Evolutionary conservation across 805 yeast genomes (phyloP), one percentile per base, ranked within the genome.

Genomic region (Schwanniomyces vanrijiae): DNA sequence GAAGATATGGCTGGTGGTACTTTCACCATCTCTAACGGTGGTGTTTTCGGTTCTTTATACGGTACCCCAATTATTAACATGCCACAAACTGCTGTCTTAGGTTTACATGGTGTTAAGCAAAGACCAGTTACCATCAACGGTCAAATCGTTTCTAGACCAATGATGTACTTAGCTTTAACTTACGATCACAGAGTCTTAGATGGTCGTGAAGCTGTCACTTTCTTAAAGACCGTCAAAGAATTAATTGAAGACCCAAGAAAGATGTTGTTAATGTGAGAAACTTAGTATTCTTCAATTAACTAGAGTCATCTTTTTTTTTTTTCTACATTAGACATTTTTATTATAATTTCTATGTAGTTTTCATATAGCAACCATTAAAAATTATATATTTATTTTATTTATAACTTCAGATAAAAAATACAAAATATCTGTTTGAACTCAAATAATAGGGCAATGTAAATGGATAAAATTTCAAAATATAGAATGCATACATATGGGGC

Each of bases 1-100:
- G 99, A 94, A 78, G 99, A 94, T 72, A 92, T 94, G 98, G 82
- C 97, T 51, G 99, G 99, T 70, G 99, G 99, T 71, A 91, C 98
- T 50, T 91, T 94, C 80, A 94, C 99, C 64, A 94, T 94, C 62
- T 94, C 98, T 46, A 94, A 94, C 77, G 99, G 99, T 69, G 99
- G 99, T 72, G 97, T 94, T 48, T 94, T 94, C 64, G 99, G 99
- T 55, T 94, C 98, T 21, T 78, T 94, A 57, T 90, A 87, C 71
- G 99, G 99, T 69, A 94, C 99, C 44, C 99, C 99, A 64, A 94
- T 94, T 73, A 92, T 94, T 69, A 94, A 94, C 82, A 75, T 88
- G 82, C 99, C 99, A 46, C 99, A 94, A 77, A 90, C 96, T 49
- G 97, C 98, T 39, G 99, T 94, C 20, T 81, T 94, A 60, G 99